A percentile compares a stretch with the other conserved stretches of the same genome.
phyloP scores from a whole-genome alignment of 1,139 yeast species.

The Keqinozyma sinolaborantium region DNA sequence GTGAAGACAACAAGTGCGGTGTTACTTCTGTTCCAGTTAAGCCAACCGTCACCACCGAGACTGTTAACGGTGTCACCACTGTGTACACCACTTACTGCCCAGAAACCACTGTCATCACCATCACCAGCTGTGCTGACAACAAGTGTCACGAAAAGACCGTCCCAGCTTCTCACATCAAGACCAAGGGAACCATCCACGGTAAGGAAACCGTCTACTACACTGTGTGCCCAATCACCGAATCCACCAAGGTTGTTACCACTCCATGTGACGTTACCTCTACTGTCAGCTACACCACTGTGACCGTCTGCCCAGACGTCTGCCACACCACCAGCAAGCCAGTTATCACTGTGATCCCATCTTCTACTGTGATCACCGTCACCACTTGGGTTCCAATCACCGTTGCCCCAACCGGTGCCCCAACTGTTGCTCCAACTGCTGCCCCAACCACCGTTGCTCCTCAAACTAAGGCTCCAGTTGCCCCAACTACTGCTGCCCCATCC shows the following conservation, averaged over 20 bases:
- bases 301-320: slow-evolving; percentile 6
- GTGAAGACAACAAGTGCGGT: slow-evolving; percentile 33
- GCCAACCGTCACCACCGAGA: slow-evolving; percentile 12
- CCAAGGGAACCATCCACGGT: slow-evolving; percentile 9
- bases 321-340: slow-evolving; percentile 3
- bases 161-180: slow-evolving; percentile 27
- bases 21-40: slow-evolving; percentile 28
- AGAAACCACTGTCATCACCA: slow-evolving; percentile 31
- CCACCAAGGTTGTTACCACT: slow-evolving; percentile 4
- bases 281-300: slow-evolving; percentile 9
- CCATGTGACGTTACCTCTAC: slow-evolving; percentile 4
- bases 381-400: slow-evolving; percentile 23
- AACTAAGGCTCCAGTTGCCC: slow-evolving; percentile 8
- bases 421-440: slow-evolving; percentile 18
- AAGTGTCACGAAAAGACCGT: slow-evolving; percentile 27
- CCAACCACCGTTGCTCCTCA: slow-evolving; percentile 10
- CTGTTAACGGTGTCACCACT: slow-evolving; percentile 22
- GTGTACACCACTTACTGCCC: slow-evolving; percentile 35
- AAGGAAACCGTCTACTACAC: slow-evolving; percentile 11
- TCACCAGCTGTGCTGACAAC: slow-evolving; percentile 44
- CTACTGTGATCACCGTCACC: slow-evolving; percentile 19
- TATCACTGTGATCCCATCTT: slow-evolving; percentile 10
- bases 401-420: slow-evolving; percentile 14
- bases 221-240: slow-evolving; percentile 10
- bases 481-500: slow-evolving; percentile 16